Conservation (phyloP, 768 basidiomycete species). For the Auricularia heimuer region DNA sequence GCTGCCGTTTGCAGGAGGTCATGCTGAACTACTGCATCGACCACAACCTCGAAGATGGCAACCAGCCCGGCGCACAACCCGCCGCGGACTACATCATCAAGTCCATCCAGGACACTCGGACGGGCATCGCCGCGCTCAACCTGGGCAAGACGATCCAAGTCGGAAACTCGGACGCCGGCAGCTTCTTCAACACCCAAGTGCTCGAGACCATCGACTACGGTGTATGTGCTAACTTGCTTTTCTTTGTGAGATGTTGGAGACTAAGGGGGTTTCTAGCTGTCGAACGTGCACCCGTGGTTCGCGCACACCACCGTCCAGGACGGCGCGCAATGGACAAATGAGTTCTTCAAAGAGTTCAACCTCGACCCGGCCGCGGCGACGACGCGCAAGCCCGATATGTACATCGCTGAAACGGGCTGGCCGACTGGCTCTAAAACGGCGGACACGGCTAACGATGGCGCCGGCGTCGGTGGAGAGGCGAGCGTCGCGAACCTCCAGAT, state of each 20-base stretch:
- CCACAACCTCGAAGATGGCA: slow-evolving; percentile 8
- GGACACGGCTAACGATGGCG: slow-evolving; percentile 35
- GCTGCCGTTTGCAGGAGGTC: slow-evolving; percentile 29
- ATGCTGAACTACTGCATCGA: not conserved
- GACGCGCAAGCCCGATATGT: slow-evolving; percentile 69
- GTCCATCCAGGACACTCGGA: slow-evolving; percentile 33
- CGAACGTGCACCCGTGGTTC: slow-evolving; percentile 72
- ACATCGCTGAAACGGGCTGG: slow-evolving; percentile 93
- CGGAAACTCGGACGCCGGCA: slow-evolving; percentile 79
- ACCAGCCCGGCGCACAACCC: slow-evolving; percentile 35
- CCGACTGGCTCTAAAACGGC: slow-evolving; percentile 61
- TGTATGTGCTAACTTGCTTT: slow-evolving; percentile 28
- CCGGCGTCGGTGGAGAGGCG: slow-evolving; percentile 15
- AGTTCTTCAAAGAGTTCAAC: slow-evolving; percentile 67
- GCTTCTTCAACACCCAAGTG: slow-evolving; percentile 67
- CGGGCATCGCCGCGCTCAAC: slow-evolving; percentile 40
- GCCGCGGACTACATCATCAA: slow-evolving; percentile 60
- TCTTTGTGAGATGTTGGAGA: not conserved
- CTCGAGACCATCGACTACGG: slow-evolving; percentile 59
- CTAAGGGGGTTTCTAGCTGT: slow-evolving; percentile 41
- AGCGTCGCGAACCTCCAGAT: slow-evolving; percentile 37
- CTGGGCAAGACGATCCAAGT: slow-evolving; percentile 55
- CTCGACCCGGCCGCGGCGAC: slow-evolving; percentile 44
- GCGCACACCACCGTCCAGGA: slow-evolving; percentile 21
- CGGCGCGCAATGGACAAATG: slow-evolving; percentile 72